Conservation (phyloP, 169 alveolate genomes). For the Eimeria praecox region DNA sequence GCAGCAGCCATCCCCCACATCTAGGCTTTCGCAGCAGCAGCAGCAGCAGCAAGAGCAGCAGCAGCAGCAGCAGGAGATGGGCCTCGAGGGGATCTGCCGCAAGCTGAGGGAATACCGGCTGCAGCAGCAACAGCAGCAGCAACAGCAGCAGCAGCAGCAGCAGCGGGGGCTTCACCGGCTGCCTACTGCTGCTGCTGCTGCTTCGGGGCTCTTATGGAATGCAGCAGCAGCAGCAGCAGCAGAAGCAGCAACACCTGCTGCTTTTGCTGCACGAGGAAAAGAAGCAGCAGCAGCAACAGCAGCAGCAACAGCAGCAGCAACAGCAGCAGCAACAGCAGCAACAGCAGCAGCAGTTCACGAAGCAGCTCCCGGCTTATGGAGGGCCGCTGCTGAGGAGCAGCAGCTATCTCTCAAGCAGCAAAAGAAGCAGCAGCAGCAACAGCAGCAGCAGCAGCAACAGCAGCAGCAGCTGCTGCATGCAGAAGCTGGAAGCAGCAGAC, state of each 20-base stretch:
- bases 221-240: constrained; percentile 13
- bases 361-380: not conserved
- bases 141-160: constrained; percentile 67
- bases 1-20: not conserved
- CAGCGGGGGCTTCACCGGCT: not conserved
- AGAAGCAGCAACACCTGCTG: constrained; percentile 7
- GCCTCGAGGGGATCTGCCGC: constrained; percentile 28
- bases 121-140: constrained; percentile 57
- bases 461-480: not conserved
- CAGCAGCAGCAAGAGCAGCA: constrained; percentile 34
- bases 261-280: not conserved
- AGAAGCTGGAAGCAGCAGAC: not conserved
- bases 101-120: not conserved
- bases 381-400: constrained; percentile 6
- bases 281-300: constrained; percentile 35
- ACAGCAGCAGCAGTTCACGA: constrained; percentile 16
- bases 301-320: constrained; percentile 24
- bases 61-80: constrained; percentile 20
- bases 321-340: constrained; percentile 26
- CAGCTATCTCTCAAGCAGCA: not conserved
- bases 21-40: not conserved
- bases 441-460: constrained; percentile 42
- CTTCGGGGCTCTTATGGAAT: not conserved
- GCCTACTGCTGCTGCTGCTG: constrained; percentile 28
- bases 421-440: constrained; percentile 5